These are phyloP conservation scores for Fragaria iinumae DNA, from an alignment of 306 rosid genomes.

Conservation along the genomic window DNA sequence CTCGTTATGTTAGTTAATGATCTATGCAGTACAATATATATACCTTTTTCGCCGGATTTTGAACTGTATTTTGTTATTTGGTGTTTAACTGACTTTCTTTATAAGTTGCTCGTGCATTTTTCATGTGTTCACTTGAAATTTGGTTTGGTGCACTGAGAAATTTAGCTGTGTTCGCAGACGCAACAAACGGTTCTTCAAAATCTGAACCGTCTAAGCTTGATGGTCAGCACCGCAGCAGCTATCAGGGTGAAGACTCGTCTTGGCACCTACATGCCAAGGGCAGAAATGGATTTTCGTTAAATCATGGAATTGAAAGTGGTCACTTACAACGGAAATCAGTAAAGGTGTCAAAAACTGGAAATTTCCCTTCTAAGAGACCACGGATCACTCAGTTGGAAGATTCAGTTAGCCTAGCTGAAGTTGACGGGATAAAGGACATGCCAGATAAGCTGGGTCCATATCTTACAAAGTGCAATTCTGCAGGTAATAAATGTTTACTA, in stretches of 20 bases:
- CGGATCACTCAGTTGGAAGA: conserved; percentile 55
- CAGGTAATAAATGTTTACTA: conserved; percentile 45
- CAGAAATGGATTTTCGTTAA: conserved; percentile 39
- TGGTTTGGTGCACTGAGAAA: conserved; percentile 24
- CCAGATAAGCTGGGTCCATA: conserved; percentile 52
- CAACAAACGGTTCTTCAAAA: conserved; percentile 39
- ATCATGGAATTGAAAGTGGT: conserved; percentile 43
- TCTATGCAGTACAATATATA: no score
- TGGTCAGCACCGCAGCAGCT: conserved; percentile 34
- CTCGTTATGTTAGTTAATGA: background rate
- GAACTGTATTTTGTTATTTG: background rate
- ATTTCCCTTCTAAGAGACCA: conserved; percentile 54
- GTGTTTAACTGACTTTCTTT: background rate
- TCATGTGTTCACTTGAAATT: background rate
- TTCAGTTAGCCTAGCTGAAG: conserved; percentile 33
- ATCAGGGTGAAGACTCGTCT: conserved; percentile 39
- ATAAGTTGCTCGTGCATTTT: background rate
- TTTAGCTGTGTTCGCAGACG: conserved; percentile 44
- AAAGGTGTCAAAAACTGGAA: conserved; percentile 49
- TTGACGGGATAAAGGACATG: conserved; percentile 49
- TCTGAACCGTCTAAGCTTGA: conserved; percentile 43
- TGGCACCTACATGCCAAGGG: conserved; percentile 33
- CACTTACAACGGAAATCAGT: conserved; percentile 52
- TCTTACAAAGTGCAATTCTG: conserved; percentile 46
- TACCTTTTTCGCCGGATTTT: background rate